Conservation (phyloP, 2,329 filamentous ascomycete genomes). For the Ophiostoma piceae region DNA sequence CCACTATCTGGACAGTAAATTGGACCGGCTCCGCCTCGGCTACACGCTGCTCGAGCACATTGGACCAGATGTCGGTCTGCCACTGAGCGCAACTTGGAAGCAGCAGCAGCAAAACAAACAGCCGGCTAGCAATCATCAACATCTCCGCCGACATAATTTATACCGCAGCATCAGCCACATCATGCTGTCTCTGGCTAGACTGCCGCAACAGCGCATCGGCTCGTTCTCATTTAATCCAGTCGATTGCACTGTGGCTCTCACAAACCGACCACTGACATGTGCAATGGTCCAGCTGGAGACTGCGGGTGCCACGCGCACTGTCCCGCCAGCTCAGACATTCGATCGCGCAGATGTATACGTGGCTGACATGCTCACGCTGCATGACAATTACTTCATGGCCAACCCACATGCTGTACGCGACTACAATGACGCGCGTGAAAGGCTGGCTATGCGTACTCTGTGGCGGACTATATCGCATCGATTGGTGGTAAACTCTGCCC, state of each 20-base stretch:
- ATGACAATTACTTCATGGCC: slow-evolving; percentile 30
- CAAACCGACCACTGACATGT: slow-evolving; percentile 25
- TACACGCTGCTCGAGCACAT: slow-evolving; percentile 33
- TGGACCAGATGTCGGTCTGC: slow-evolving; percentile 28
- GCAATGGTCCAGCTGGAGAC: slow-evolving; percentile 33
- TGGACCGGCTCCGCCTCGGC: neutral
- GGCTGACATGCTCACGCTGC: slow-evolving; percentile 30
- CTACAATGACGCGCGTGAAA: slow-evolving; percentile 29
- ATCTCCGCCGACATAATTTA: slow-evolving; percentile 29
- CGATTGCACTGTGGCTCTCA: slow-evolving; percentile 27
- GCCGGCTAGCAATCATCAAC: slow-evolving; percentile 9
- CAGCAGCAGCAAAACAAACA: slow-evolving; percentile 13
- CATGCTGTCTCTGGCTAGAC: slow-evolving; percentile 32
- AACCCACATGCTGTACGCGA: slow-evolving; percentile 28
- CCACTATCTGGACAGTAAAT: slow-evolving; percentile 1
- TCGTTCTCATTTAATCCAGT: slow-evolving; percentile 30
- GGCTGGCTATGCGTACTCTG: slow-evolving; percentile 30
- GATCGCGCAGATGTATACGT: slow-evolving; percentile 31
- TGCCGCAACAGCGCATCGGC: slow-evolving; percentile 32
- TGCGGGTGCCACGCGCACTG: slow-evolving; percentile 31
- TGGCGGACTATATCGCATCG: slow-evolving; percentile 28
- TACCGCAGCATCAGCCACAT: slow-evolving; percentile 32
- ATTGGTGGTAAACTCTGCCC: slow-evolving; percentile 24
- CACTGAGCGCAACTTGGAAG: slow-evolving; percentile 33
- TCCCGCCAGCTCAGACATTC: slow-evolving; percentile 33